These are phyloP conservation scores for Racocetra persica DNA, from an alignment of 371 early-diverging fungal species.

Conservation along the genomic window DNA sequence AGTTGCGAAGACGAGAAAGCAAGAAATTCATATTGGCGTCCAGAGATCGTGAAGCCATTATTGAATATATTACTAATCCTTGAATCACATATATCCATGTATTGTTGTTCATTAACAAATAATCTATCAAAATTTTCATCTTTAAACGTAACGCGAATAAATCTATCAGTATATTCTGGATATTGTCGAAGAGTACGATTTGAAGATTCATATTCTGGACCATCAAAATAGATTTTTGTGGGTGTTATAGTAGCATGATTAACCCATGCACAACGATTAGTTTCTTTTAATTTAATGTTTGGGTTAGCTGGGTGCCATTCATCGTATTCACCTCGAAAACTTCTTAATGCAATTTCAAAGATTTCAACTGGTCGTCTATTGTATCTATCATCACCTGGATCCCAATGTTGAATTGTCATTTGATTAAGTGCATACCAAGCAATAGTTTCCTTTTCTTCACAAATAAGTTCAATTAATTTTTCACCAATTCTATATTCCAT, in stretches of 20 bases:
- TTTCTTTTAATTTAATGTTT: neutral
- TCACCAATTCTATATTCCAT: neutral
- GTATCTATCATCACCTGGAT: conserved; percentile 23
- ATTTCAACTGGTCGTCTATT: neutral
- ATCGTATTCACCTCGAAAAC: neutral
- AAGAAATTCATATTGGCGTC: conserved; percentile 70
- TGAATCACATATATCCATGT: neutral
- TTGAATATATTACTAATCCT: neutral
- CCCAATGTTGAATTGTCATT: conserved; percentile 6
- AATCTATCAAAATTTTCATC: conserved; percentile 36
- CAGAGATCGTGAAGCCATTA: conserved; percentile 36
- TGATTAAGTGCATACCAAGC: conserved; percentile 27
- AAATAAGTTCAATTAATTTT: neutral
- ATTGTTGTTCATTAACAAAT: neutral
- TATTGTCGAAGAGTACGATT: conserved; percentile 36
- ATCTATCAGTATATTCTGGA: conserved; percentile 17
- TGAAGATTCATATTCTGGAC: conserved; percentile 26
- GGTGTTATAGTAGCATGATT: conserved; percentile 37
- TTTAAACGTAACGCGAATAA: conserved; percentile 24
- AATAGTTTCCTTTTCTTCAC: neutral
- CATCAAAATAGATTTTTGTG: conserved; percentile 33
- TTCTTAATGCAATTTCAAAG: conserved; percentile 8
- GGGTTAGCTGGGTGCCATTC: conserved; percentile 15
- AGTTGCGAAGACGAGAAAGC: conserved; percentile 77
- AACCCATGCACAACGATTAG: conserved; percentile 10